Conservation (phyloP, 495 filamentous ascomycete species). For the Xylaria cubensis region DNA sequence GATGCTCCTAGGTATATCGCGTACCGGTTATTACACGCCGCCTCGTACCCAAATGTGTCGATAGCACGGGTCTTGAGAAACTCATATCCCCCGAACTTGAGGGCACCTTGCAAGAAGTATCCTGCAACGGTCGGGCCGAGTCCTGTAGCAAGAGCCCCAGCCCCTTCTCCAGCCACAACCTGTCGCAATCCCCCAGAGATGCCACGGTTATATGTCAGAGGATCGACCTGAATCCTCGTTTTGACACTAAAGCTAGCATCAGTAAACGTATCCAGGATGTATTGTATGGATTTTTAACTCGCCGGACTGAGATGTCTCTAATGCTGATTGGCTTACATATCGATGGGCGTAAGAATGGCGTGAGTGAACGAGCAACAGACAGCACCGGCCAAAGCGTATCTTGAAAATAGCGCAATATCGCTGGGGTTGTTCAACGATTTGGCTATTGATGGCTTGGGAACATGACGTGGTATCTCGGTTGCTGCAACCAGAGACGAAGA, state of each 20-base stretch:
- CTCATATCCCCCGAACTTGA: constrained; percentile 82
- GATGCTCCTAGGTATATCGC: constrained; percentile 75
- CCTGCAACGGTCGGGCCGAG: constrained; percentile 74
- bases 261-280: not conserved
- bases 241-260: constrained; percentile 56
- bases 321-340: constrained; percentile 59
- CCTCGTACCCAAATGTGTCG: constrained; percentile 69
- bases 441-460: not conserved
- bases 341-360: constrained; percentile 80
- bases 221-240: constrained; percentile 78
- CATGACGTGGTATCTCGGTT: constrained; percentile 2
- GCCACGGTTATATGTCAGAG: constrained; percentile 71
- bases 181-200: constrained; percentile 74
- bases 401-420: constrained; percentile 3
- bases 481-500: constrained; percentile 12
- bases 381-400: constrained; percentile 83
- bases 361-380: constrained; percentile 87
- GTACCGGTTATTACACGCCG: constrained; percentile 70
- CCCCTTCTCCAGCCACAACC: constrained; percentile 70
- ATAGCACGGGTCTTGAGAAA: constrained; percentile 77
- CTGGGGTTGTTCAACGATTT: not conserved
- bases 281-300: constrained; percentile 44
- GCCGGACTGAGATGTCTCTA: not conserved
- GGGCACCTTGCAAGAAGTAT: constrained; percentile 79
- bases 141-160: constrained; percentile 73